Evolutionary conservation across 441 rosid genomes (phyloP), one percentile per base, ranked within the genome.

Genomic region (Theobroma grandiflorum): DNA sequence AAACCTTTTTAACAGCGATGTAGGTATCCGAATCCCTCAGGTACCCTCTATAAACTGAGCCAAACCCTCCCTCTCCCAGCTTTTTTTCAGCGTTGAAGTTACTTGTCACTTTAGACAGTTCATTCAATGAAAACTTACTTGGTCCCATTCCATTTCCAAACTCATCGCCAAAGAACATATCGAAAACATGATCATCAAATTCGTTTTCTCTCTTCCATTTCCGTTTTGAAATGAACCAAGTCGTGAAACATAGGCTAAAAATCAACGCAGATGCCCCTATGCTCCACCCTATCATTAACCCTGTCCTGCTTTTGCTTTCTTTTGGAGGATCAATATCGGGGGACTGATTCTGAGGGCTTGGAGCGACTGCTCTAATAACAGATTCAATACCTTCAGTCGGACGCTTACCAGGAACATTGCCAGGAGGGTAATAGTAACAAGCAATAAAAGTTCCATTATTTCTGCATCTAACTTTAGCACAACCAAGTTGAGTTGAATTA

Each of bases 41-140:
- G 10, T 55, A 80, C 10, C 89, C 84, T 50, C 8, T 76, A 69
- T 86, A 89, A n/a, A 86, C 87, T 4, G 75, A 80, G 2, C 88
- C 83, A n/a, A 82, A 89, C 4, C 87, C 87, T 15, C 87, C 87
- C 12, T 78, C 75, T 1, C 90, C 89, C 0, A 87, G 76, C 74
- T 78, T 85, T 55, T 77, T 52, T 9, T 67, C 71, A 6, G 75
- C 79, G 0, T 50, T 43, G 22, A 87, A 88, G 20, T 84, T 57
- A 8, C 61, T 59, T 8, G 89, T 90, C 0, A 83, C 87, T 3
- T 4, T 45, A 33, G 74, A 83, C 65, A 88, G 69, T 75, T 85
- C 89, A 0, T 69, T 7, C 2, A 72, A 85, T 0, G 84, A 43
- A 57, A 85, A 87, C 64, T 65, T 87, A 69, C 81, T 82, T 0